Conservation (phyloP, 1,139 yeast genomes). For the Protomyces gravidus region DNA sequence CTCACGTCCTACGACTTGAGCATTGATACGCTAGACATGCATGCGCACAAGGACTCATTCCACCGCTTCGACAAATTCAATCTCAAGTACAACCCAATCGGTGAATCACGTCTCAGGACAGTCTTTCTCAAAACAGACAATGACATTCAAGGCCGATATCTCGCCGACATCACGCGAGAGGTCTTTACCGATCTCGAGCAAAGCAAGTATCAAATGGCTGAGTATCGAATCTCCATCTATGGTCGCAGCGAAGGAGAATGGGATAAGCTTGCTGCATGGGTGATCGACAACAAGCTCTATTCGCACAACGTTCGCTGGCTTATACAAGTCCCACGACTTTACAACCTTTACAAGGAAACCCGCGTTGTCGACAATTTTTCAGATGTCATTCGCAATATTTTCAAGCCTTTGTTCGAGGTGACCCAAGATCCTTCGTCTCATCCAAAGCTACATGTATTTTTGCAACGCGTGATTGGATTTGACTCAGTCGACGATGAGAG, state of each 20-base stretch:
- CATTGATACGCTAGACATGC: constrained; percentile 97
- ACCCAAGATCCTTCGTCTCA: constrained; percentile 75
- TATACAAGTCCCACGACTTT: constrained; percentile 88
- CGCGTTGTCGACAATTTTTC: constrained; percentile 67
- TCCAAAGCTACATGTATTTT: constrained; percentile 80
- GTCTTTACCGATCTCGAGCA: constrained; percentile 88
- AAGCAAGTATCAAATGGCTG: constrained; percentile 95
- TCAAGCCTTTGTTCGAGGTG: constrained; percentile 89
- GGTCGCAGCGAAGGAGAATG: constrained; percentile 89
- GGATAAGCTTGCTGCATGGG: constrained; percentile 95
- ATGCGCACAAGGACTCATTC: constrained; percentile 92
- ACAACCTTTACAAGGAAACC: constrained; percentile 77
- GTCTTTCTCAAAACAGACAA: constrained; percentile 94
- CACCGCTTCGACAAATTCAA: constrained; percentile 97
- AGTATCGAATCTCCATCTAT: constrained; percentile 87
- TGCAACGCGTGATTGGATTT: constrained; percentile 93
- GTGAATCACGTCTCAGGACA: constrained; percentile 93
- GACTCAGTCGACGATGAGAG: constrained; percentile 99
- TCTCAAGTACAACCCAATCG: constrained; percentile 94
- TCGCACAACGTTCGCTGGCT: constrained; percentile 97
- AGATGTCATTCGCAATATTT: constrained; percentile 71
- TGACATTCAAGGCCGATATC: constrained; percentile 76
- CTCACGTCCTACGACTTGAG: constrained; percentile 91
- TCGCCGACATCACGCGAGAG: constrained; percentile 85
- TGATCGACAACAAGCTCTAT: constrained; percentile 81